These are phyloP conservation scores for Solioccasus polychromus DNA, from an alignment of 768 basidiomycete species.

Conservation along the genomic window DNA sequence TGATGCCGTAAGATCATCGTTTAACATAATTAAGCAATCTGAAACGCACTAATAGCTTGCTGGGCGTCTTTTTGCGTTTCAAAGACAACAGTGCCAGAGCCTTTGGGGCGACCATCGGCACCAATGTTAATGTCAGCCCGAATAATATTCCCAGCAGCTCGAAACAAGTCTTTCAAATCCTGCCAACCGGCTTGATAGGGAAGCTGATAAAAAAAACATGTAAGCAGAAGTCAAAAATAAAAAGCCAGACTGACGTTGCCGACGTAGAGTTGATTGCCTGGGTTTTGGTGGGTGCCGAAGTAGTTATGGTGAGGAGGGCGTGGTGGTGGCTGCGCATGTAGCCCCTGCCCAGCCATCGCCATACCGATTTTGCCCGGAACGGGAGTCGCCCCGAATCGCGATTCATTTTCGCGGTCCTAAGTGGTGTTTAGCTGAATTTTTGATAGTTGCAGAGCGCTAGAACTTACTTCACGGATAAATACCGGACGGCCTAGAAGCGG, in stretches of 20 bases:
- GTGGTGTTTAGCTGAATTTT: not conserved
- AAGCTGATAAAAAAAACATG: constrained; percentile 52
- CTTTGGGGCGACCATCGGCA: constrained; percentile 89
- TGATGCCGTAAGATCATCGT: not conserved
- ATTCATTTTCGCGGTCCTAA: constrained; percentile 95
- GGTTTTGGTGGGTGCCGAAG: constrained; percentile 52
- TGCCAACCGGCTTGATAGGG: constrained; percentile 99
- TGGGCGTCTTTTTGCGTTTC: constrained; percentile 87
- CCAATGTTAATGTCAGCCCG: constrained; percentile 95
- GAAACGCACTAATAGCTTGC: constrained; percentile 80
- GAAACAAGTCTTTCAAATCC: constrained; percentile 96
- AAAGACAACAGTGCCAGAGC: constrained; percentile 96
- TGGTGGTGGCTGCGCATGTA: constrained; percentile 76
- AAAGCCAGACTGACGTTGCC: constrained; percentile 65
- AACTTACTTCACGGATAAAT: constrained; percentile 88
- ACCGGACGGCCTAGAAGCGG: constrained; percentile 90
- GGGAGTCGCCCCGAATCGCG: constrained; percentile 92
- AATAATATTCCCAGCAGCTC: constrained; percentile 91
- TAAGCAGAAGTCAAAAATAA: constrained; percentile 2
- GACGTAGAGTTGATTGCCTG: constrained; percentile 91
- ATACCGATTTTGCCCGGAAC: constrained; percentile 95
- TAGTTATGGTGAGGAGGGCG: constrained; percentile 80
- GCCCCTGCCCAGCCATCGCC: constrained; percentile 91
- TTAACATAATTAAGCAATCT: not conserved
- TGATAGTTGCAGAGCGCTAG: not conserved